Conservation (phyloP, 192 early-diverging fungal genomes). For the Thamnidium elegans region DNA sequence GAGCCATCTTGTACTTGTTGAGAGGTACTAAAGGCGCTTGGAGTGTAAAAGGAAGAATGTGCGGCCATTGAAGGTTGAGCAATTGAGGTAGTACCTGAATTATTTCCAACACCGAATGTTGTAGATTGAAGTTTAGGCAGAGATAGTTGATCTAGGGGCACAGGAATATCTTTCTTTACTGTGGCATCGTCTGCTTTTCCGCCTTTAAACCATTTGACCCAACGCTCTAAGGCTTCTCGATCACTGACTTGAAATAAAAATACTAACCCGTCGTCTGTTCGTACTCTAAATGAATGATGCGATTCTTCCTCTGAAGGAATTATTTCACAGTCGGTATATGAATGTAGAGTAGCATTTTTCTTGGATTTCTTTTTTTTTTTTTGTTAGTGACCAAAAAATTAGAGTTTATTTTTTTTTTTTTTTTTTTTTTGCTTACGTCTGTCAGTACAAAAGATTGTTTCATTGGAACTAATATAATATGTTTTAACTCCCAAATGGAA, state of each 20-base stretch:
- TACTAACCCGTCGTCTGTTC: not conserved
- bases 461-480: constrained; percentile 23
- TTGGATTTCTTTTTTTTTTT: constrained; percentile 9
- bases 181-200: not conserved
- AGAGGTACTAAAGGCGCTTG: not conserved
- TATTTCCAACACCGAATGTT: not conserved
- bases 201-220: constrained; percentile 28
- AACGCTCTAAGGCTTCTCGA: constrained; percentile 16
- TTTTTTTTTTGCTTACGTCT: constrained; percentile 15
- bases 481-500: constrained; percentile 35
- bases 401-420: not conserved
- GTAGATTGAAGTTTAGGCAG: not conserved
- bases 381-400: too few relatives aligned
- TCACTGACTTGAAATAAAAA: constrained; percentile 33
- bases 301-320: not conserved
- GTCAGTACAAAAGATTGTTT: constrained; percentile 23
- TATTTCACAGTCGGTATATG: constrained; percentile 11
- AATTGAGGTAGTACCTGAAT: not conserved
- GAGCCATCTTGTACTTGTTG: not conserved
- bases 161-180: not conserved
- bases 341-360: constrained; percentile 5
- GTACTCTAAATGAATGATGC: constrained; percentile 20
- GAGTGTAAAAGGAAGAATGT: not conserved
- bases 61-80: not conserved
- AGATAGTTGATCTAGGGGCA: not conserved